Evolutionary conservation across 345 rosid species (phyloP), one percentile per base, ranked within the genome.

Genomic region (Linum trigynum): DNA sequence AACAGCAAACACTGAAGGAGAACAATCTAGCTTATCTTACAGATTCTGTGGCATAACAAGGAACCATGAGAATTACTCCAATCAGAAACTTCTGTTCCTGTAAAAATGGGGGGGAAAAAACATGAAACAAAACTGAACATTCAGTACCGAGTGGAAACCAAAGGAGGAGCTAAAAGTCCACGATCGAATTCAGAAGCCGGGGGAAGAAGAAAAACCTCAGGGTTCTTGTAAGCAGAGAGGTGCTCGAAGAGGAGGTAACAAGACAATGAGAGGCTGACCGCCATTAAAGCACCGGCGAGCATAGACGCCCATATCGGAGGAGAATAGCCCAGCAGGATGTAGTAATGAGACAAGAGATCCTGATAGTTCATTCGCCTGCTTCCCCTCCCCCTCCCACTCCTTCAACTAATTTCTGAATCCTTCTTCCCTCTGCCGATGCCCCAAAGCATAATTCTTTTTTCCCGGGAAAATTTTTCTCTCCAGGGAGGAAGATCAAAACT

Each of bases 61-160:
- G 99, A 77, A 95, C 99, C 99, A 95, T 91, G 62, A 95, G 80
- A 76, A 91, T 86, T 78, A 95, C 97, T 59, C 99, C 99, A 16
- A 95, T 91, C 77, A 91, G 79, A 82, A 95, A 91, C 77, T 82
- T 95, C 74, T 95, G 99, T 71, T 95, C 99, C 99, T 94, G 89
- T 39, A 37, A 62, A 17, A 23, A 23, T 23, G 32, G 32, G 32
- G 32, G 32, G 0, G 32, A 23, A 23, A 23, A 23, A 23, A 23
- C 32, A 23, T 23, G 32, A 59, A 38, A 70, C 23, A 43, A 57
- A 3, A 5, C 32, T 74, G 66, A 63, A 57, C 6, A 9, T 45
- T 48, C 15, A 48, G 53, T 48, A 48, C 32, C 32, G 32, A 23
- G 32, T 23, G 32, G 32, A 23, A 23, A 23, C 32, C 32, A 23